phyloP scores from a whole-genome alignment of 2,329 filamentous ascomycete genomes.

The Cladosporium sp. region DNA sequence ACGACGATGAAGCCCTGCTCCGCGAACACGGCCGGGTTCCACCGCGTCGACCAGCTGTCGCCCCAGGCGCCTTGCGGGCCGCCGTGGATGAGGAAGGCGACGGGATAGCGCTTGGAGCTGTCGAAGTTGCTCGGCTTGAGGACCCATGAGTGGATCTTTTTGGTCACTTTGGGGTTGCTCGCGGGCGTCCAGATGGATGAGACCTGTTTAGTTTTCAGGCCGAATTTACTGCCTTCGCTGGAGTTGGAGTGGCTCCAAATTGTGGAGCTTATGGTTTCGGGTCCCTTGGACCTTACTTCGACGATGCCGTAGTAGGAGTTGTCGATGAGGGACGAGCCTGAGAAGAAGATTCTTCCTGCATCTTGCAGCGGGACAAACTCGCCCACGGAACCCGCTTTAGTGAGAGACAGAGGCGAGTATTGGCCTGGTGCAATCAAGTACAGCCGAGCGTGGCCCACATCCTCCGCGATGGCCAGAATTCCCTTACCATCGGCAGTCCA shows the following conservation, averaged over 20 bases:
- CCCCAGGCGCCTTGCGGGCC: slow-evolving; percentile 26
- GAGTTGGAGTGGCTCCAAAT: slow-evolving; percentile 48
- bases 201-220: slow-evolving; percentile 57
- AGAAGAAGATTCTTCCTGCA: slow-evolving; percentile 54
- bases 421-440: slow-evolving; percentile 42
- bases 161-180: slow-evolving; percentile 43
- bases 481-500: slow-evolving; percentile 52
- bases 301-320: slow-evolving; percentile 63
- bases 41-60: slow-evolving; percentile 24
- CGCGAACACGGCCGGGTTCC: slow-evolving; percentile 26
- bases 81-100: slow-evolving; percentile 28
- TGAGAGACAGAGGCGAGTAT: slow-evolving; percentile 34
- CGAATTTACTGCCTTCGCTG: slow-evolving; percentile 59
- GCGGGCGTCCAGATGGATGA: slow-evolving; percentile 65
- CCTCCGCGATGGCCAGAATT: slow-evolving; percentile 69
- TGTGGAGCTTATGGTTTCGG: slow-evolving; percentile 27
- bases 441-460: slow-evolving; percentile 55
- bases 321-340: slow-evolving; percentile 63
- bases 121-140: slow-evolving; percentile 25
- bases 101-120: slow-evolving; percentile 24
- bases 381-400: slow-evolving; percentile 48
- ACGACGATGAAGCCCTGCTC: slow-evolving; percentile 30
- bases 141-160: slow-evolving; percentile 60
- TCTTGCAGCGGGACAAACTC: slow-evolving; percentile 36
- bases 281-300: slow-evolving; percentile 47